phyloP scores from a whole-genome alignment of 108 stramenopile species.

The Nitzschia sp. region DNA sequence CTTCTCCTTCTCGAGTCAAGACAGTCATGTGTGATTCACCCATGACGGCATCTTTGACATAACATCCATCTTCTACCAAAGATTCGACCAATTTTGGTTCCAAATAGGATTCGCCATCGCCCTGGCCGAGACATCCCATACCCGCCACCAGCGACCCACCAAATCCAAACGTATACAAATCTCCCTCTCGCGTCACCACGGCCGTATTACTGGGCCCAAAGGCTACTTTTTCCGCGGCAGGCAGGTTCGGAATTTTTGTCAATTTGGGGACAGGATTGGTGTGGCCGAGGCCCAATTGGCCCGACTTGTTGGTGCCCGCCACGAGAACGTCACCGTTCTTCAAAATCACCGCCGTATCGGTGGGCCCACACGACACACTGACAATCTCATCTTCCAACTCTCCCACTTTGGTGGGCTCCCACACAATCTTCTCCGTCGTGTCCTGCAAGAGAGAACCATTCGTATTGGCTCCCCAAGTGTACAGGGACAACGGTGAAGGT shows the following conservation, averaged over 20 bases:
- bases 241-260: conserved; percentile 29
- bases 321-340: conserved; percentile 58
- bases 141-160: conserved; percentile 63
- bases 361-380: conserved; percentile 59
- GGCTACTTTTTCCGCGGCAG: conserved; percentile 28
- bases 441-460: conserved; percentile 35
- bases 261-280: conserved; percentile 33
- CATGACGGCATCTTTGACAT: conserved; percentile 61
- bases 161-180: conserved; percentile 79
- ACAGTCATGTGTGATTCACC: conserved; percentile 83
- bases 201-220: conserved; percentile 58
- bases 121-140: conserved; percentile 77
- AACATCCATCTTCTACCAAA: conserved; percentile 79
- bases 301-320: conserved; percentile 67
- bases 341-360: conserved; percentile 58
- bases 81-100: conserved; percentile 70
- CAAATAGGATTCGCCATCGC: conserved; percentile 49
- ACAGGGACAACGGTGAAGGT: conserved; percentile 19
- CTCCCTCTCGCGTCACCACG: conserved; percentile 62
- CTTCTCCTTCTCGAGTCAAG: conserved; percentile 85
- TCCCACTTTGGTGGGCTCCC: conserved; percentile 25
- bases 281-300: conserved; percentile 71
- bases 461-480: conserved; percentile 53
- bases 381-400: conserved; percentile 2
- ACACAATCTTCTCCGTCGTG: conserved; percentile 21